Percentiles rank a stretch among this genome's conserved stretches.
These are phyloP conservation scores for Cladobotryum protrusum DNA, from an alignment of 2,329 filamentous ascomycete species.

Conservation along the genomic window DNA sequence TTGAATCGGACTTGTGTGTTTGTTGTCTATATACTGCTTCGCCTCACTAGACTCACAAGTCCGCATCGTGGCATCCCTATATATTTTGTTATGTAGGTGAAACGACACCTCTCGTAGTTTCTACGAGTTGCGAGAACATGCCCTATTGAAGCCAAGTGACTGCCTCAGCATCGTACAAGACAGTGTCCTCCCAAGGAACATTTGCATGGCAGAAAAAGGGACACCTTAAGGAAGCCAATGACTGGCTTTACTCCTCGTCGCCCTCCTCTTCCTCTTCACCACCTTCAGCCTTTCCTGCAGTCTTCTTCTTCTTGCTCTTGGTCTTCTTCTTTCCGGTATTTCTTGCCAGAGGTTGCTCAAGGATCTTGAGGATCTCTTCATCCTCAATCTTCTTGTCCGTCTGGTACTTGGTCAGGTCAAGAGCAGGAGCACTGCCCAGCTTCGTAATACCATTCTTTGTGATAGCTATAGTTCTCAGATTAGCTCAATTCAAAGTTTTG, in stretches of 20 bases:
- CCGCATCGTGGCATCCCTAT: background rate
- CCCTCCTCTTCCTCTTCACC: slow-evolving; percentile 25
- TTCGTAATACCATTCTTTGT: slow-evolving; percentile 95
- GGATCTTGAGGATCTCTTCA: slow-evolving; percentile 89
- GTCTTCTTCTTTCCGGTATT: slow-evolving; percentile 92
- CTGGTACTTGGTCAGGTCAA: slow-evolving; percentile 78
- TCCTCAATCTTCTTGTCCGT: slow-evolving; percentile 97
- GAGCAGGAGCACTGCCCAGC: slow-evolving; percentile 67
- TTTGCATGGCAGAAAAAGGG: slow-evolving; percentile 4
- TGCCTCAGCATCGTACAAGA: slow-evolving; percentile 5
- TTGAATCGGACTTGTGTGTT: slow-evolving; percentile 8
- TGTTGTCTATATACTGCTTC: slow-evolving; percentile 13
- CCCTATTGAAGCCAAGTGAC: background rate
- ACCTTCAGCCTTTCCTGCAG: slow-evolving; percentile 40
- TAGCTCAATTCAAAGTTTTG: background rate
- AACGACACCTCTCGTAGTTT: slow-evolving; percentile 2
- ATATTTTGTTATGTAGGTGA: slow-evolving; percentile 1
- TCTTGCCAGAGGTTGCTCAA: slow-evolving; percentile 80
- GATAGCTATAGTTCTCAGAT: slow-evolving; percentile 55
- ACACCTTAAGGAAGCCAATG: background rate
- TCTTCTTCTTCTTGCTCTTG: slow-evolving; percentile 69
- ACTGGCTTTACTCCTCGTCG: slow-evolving; percentile 14
- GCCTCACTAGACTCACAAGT: slow-evolving; percentile 8
- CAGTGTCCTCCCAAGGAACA: slow-evolving; percentile 1
- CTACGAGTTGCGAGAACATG: slow-evolving; percentile 7